Base-by-base conservation (phyloP, 257 asterid genomes). In the Gentiana dahurica region DNA sequence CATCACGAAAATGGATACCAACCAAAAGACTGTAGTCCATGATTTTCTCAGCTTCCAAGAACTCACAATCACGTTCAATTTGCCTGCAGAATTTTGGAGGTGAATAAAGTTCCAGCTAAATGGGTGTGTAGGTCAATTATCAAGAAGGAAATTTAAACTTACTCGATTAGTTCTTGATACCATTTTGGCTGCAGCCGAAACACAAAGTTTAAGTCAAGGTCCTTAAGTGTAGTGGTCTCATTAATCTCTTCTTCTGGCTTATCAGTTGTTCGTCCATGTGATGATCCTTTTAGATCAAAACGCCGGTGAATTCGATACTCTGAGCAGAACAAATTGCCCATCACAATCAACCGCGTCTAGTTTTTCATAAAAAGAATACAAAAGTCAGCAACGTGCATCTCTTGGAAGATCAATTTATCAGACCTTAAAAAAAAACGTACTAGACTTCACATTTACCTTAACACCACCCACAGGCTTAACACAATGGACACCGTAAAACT, bases 281-380 rank as follows among this genome's bases (percentile, higher is more conserved):
- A 91, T 15, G 98, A 91, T 49, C 98, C 98, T 75, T 91, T 91
- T 47, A 91, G 77, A 63, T 91, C 98, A 52, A 91, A 91, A 39
- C 98, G 79, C 69, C 90, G 76, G 49, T 91, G 96, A 44, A 91
- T 91, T 55, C 83, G 82, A 65, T 84, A 87, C 41, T 91, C 98
- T n/a, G 98, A 84, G 79, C 98, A 87, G 82, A 91, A 87, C 69
- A 91, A 58, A 69, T 91, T 91, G 39, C 95, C 96, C 98, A 91
- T 91, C 55, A 91, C 96, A 76, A 91, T 79, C 70, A 91, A 87
- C 70, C 99, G 85, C 0, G 95, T 92, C 99, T 92, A 52, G 36
- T 37, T 65, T 33, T 12, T n/a, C 66, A 59, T 4, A 5, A 60
- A 63, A 9, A 36, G 32, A 24, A 24, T 24, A 53, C 9, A 11